Evolutionary conservation across 345 rosid genomes (phyloP).

Genomic region (Ceriops decandra): DNA sequence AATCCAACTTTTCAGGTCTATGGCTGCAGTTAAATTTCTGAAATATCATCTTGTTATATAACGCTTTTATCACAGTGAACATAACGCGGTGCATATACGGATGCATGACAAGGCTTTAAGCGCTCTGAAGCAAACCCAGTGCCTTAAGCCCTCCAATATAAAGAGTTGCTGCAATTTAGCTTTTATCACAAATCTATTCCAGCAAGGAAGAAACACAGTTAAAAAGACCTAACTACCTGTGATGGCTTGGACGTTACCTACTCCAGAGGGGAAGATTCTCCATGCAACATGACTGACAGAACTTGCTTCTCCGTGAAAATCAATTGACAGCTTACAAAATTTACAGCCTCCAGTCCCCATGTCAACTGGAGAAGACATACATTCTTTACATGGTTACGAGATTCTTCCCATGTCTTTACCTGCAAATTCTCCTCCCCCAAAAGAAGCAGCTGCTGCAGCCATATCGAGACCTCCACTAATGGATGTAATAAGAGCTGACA

Average conservation of each 20-base stretch:
- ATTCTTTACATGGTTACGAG: slow-evolving; percentile 27
- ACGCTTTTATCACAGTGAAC: not conserved
- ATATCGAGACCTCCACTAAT: slow-evolving; percentile 61
- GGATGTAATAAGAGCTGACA: slow-evolving; percentile 74
- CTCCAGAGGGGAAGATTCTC: not conserved
- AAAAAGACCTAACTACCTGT: slow-evolving; percentile 16
- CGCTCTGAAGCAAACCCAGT: not conserved
- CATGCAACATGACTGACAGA: not conserved
- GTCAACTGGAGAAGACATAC: slow-evolving; percentile 4
- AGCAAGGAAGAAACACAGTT: slow-evolving; percentile 17
- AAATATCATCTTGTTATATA: not conserved
- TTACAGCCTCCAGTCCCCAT: not conserved
- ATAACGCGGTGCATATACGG: not conserved
- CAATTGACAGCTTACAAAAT: slow-evolving; percentile 7
- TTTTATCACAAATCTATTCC: slow-evolving; percentile 6
- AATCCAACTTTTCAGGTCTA: not conserved
- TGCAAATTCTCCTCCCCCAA: slow-evolving; percentile 53
- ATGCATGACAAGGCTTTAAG: not conserved
- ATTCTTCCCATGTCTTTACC: slow-evolving; percentile 67
- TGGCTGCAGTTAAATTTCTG: not conserved
- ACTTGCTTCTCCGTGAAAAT: not conserved
- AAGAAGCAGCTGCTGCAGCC: slow-evolving; percentile 43
- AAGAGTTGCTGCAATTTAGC: slow-evolving; percentile 3
- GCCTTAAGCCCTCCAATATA: slow-evolving; percentile 2
- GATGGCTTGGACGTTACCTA: slow-evolving; percentile 15